Evolutionary conservation across 495 filamentous ascomycete genomes (phyloP), one percentile per base, ranked within the genome.

Genomic region (Antarctomyces pellizariae): DNA sequence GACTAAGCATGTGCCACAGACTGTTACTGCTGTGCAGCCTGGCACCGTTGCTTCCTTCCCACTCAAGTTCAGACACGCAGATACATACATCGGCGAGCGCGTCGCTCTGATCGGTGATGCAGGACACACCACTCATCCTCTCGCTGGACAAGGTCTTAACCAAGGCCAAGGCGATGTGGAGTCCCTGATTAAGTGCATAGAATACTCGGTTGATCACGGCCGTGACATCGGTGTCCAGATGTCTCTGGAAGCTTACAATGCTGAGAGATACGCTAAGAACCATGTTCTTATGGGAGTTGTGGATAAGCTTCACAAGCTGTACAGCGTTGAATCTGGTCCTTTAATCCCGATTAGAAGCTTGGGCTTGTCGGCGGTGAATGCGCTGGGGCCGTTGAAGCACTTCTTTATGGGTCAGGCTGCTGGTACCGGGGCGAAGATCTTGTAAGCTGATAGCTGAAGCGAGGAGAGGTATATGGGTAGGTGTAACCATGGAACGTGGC

Each of bases 131-230:
- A 68, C 90, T 38, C 86, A 97, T 45, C 86, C 86, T 0, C 65
- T 97, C 14, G 86, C 82, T 1, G 86, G 86, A 3, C 86, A 95
- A 45, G 86, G 86, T 1, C 61, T 97, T 9, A 97, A 97, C 42
- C 78, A 89, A 38, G 86, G 86, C 3, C 67, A 91, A 30, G 78
- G 65, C 10, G 86, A 97, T 44, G 71, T 84, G 1, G 64, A 76
- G 28, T 67, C 71, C 20, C 60, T 97, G 4, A 66, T 65, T 5
- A 53, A 53, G 22, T 71, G 67, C 0, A 71, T 97, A 28, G 63
- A 71, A 35, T 70, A 71, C 31, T 78, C 79, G 3, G 71, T 89
- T 13, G 51, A 50, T 23, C 69, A 83, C 40, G 86, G 89, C 0
- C 71, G 75, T 55, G 86, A 97, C 47, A 66, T 93, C 16, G 79